Conservation (phyloP, 768 basidiomycete genomes). For the Fomitopsis serialis region DNA sequence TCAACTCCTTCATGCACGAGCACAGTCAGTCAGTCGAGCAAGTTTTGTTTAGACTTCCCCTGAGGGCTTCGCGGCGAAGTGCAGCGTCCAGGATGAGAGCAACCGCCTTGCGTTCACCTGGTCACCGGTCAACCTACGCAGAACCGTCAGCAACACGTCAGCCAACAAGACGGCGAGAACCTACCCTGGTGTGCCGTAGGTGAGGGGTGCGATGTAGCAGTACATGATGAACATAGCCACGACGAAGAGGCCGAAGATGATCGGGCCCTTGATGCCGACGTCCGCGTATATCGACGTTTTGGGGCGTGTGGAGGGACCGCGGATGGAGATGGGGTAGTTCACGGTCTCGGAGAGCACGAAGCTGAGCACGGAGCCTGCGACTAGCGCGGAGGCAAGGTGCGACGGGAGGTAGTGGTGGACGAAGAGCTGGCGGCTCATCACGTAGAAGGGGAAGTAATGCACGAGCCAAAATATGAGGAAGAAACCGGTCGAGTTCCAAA, state of each 20-base stretch:
- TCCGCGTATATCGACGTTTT: slow-evolving; percentile 54
- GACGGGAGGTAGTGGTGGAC: slow-evolving; percentile 98
- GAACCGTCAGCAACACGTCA: slow-evolving; percentile 8
- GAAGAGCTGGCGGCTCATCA: slow-evolving; percentile 96
- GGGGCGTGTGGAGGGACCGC: slow-evolving; percentile 56
- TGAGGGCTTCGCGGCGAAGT: slow-evolving; percentile 71
- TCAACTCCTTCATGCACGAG: not conserved
- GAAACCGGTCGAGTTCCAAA: slow-evolving; percentile 95
- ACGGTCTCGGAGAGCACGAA: slow-evolving; percentile 87
- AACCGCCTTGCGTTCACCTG: slow-evolving; percentile 81
- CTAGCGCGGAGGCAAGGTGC: slow-evolving; percentile 86
- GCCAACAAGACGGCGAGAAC: slow-evolving; percentile 18
- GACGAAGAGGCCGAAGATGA: slow-evolving; percentile 52
- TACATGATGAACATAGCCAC: slow-evolving; percentile 61
- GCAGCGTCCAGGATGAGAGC: slow-evolving; percentile 88
- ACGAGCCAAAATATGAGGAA: slow-evolving; percentile 93
- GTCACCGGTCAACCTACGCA: slow-evolving; percentile 71
- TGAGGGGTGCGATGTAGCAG: slow-evolving; percentile 79
- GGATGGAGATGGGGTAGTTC: slow-evolving; percentile 82
- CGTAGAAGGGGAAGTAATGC: slow-evolving; percentile 96
- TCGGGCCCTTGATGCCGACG: slow-evolving; percentile 71
- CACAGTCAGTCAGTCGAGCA: not conserved
- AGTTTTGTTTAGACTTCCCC: not conserved
- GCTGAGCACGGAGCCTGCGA: slow-evolving; percentile 89
- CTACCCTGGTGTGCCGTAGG: slow-evolving; percentile 95